Evolutionary conservation across 495 filamentous ascomycete species (phyloP).

Genomic region (Aspergillus kassunensis): DNA sequence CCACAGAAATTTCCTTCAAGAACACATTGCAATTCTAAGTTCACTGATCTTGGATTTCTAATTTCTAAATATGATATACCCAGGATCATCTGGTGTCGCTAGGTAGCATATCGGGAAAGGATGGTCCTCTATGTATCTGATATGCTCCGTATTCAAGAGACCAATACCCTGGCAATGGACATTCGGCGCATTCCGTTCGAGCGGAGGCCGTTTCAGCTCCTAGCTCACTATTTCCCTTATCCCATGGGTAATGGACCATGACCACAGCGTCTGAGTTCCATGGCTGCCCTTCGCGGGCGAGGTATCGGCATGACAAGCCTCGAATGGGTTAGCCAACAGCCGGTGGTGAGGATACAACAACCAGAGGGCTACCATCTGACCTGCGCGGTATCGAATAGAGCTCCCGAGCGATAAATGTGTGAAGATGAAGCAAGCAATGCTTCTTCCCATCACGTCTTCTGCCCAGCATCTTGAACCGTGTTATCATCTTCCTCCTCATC

Average conservation of each 20-base stretch:
- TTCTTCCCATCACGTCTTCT: slow-evolving; percentile 3
- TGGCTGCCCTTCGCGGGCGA: neutral
- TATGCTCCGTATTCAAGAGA: no score
- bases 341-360: no score
- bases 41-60: no score
- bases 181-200: neutral
- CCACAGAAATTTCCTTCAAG: neutral
- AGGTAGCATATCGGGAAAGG: no score
- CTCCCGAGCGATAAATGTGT: neutral
- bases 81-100: no score
- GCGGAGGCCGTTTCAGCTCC: neutral
- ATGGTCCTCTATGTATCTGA: no score
- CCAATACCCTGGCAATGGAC: no score
- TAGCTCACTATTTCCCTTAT: neutral
- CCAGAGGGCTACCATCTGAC: neutral
- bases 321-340: no score
- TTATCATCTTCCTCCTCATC: slow-evolving; percentile 6
- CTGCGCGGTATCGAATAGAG: neutral
- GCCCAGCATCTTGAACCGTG: neutral
- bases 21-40: no score
- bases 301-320: neutral
- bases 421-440: neutral
- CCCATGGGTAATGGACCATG: neutral
- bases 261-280: neutral
- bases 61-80: no score